Base-by-base conservation (phyloP, 176 grass and related monocot genomes). In the Themeda triandra region DNA sequence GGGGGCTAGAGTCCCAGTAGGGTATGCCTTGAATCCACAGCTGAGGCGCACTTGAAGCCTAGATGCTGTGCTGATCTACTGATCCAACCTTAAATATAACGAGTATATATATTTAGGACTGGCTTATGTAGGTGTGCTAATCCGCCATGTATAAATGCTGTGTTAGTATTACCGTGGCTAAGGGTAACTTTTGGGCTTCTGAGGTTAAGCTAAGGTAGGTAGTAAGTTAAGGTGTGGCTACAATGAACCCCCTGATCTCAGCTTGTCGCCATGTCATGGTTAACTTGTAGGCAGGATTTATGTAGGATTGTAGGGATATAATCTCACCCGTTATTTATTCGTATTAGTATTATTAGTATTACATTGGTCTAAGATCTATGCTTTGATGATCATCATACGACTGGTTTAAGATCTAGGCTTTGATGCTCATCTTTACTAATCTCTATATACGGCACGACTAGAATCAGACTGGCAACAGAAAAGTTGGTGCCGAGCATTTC, bases 101-200 rank as follows among this genome's bases (percentile, higher is more conserved):
- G n/a, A 58, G 53, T 58, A 54, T 53, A 80, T 72, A 63, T 33
- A 46, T 63, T 27, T 86, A 86, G 56, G 53, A 6, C 35, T 46
- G 28, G 41, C 41, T 65, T 80, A 31, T 54, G 32, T 80, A 65
- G 40, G 33, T 30, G 6, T 66, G 12, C 69, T 80, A 77, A 77
- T 42, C 73, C 63, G 10, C 58, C 56, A 17, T 65, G 41, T 73
- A 53, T 27, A 65, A 36, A 69, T 80, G 44, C 23, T n/a, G n/a
- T n/a, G n/a, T n/a, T n/a, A 19, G 64, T 37, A 19, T 1, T 49
- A 24, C 11, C 23, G 12, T 6, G 2, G 14, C 10, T 49, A 66
- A 66, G 2, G 4, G 6, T 42, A 28, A 28, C 71, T 59, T 59
- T 21, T 59, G 8, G 8, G 54, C 24, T 64, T 65, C 45, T 63